Percentiles rank a stretch among this genome's conserved stretches.
Evolutionary conservation across 23 red algal genomes (phyloP).

Genomic region (Gracilaria caudata): DNA sequence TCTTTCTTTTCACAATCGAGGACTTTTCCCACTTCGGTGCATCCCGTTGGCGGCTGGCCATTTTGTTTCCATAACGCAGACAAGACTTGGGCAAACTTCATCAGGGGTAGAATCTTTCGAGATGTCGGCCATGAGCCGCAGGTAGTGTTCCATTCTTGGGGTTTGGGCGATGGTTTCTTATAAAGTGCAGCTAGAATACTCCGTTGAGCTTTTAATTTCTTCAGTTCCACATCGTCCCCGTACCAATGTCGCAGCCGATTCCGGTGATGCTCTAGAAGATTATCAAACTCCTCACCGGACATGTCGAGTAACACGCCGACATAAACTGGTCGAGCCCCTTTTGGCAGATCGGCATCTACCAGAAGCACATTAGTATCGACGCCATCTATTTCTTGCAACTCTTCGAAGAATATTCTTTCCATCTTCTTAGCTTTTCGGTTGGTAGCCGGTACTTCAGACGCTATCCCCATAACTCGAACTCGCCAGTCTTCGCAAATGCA

Average conservation of each 20-base stretch:
- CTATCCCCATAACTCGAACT: not conserved
- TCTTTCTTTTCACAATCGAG: not conserved
- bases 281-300: not conserved
- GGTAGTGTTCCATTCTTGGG: no score
- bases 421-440: constrained; percentile 3
- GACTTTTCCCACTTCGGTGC: not conserved
- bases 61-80: constrained; percentile 1
- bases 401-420: constrained; percentile 2
- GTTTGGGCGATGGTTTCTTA: not conserved
- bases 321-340: not conserved
- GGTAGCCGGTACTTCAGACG: not conserved
- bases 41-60: not conserved
- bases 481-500: not conserved
- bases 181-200: not conserved
- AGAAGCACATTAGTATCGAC: not conserved
- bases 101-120: not conserved
- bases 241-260: not conserved
- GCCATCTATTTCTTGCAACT: not conserved
- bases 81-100: constrained; percentile 10
- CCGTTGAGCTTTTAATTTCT: constrained; percentile 11
- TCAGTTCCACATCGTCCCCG: not conserved
- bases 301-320: not conserved
- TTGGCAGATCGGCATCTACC: constrained; percentile 3
- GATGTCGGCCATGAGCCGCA: not conserved
- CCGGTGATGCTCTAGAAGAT: not conserved